Evolutionary conservation across 2,329 filamentous ascomycete species (phyloP).

Genomic region (Rhinocladiella similis): DNA sequence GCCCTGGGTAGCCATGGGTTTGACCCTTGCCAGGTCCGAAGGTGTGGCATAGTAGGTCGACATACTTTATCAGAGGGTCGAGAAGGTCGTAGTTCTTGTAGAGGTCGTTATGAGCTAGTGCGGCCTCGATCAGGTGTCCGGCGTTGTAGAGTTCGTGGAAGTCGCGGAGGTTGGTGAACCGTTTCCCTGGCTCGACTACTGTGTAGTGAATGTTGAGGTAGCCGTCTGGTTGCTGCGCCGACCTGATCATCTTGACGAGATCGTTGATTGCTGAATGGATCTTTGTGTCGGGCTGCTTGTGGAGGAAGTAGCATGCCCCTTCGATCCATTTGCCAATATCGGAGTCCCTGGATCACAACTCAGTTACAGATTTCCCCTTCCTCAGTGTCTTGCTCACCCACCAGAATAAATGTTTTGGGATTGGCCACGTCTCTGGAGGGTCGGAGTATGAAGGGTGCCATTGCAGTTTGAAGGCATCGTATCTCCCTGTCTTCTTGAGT

Average conservation of each 20-base stretch:
- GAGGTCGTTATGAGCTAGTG: slow-evolving; percentile 56
- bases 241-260: slow-evolving; percentile 58
- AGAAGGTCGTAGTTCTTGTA: slow-evolving; percentile 55
- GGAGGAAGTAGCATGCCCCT: slow-evolving; percentile 59
- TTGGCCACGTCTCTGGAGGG: slow-evolving; percentile 53
- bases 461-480: slow-evolving; percentile 58
- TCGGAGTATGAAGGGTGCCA: slow-evolving; percentile 59
- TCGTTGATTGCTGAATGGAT: slow-evolving; percentile 55
- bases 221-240: slow-evolving; percentile 60
- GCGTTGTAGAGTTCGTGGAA: slow-evolving; percentile 65
- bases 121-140: slow-evolving; percentile 63
- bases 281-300: slow-evolving; percentile 43
- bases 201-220: slow-evolving; percentile 66
- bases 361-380: not conserved
- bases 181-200: slow-evolving; percentile 55
- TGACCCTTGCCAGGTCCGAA: slow-evolving; percentile 55
- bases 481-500: slow-evolving; percentile 56
- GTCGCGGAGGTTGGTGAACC: slow-evolving; percentile 61
- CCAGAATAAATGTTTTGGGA: slow-evolving; percentile 62
- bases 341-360: slow-evolving; percentile 40
- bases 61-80: slow-evolving; percentile 55
- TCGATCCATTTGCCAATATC: slow-evolving; percentile 64
- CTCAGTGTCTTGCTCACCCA: not conserved
- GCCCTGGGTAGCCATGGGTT: slow-evolving; percentile 61
- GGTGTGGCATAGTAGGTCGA: slow-evolving; percentile 51